Evolutionary conservation across 208 protist genomes (phyloP).

Genomic region (Crithidia acanthocephali): DNA sequence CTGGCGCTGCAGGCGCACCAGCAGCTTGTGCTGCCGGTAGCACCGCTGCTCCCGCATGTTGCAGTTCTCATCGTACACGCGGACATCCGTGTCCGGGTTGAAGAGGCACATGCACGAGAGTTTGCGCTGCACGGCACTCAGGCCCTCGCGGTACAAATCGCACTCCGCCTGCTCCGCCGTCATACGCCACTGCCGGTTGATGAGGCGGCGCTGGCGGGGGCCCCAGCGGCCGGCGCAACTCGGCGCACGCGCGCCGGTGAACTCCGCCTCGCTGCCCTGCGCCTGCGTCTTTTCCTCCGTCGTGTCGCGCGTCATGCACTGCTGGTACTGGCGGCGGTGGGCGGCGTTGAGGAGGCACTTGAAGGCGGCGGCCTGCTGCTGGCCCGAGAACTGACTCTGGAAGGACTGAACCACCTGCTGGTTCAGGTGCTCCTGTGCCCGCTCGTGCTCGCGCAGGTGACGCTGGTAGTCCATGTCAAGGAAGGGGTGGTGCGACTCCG

Average conservation of each 20-base stretch:
- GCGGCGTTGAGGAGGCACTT: slow-evolving; percentile 56
- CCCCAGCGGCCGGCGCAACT: slow-evolving; percentile 20
- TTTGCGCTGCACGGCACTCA: slow-evolving; percentile 39
- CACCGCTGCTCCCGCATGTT: slow-evolving; percentile 34
- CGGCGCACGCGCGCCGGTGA: slow-evolving; percentile 1
- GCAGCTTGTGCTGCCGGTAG: slow-evolving; percentile 41
- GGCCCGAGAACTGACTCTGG: slow-evolving; percentile 18
- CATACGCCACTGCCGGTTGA: slow-evolving; percentile 48
- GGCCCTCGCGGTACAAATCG: slow-evolving; percentile 44
- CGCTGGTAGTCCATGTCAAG: slow-evolving; percentile 56
- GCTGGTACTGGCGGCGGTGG: slow-evolving; percentile 38
- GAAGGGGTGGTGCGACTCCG: slow-evolving; percentile 42
- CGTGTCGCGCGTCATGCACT: slow-evolving; percentile 15
- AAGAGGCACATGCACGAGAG: slow-evolving; percentile 78
- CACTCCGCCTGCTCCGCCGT: slow-evolving; percentile 44
- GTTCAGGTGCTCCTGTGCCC: slow-evolving; percentile 38
- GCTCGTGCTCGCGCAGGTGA: slow-evolving; percentile 17
- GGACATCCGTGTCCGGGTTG: slow-evolving; percentile 55
- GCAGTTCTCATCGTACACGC: slow-evolving; percentile 50
- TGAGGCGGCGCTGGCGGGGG: slow-evolving; percentile 21
- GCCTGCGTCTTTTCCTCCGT: background rate
- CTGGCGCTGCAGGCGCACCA: slow-evolving; percentile 40
- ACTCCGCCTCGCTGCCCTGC: background rate
- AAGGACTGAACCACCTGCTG: slow-evolving; percentile 36
- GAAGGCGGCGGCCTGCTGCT: slow-evolving; percentile 33